Percentiles rank a stretch among this genome's conserved stretches.
Evolutionary conservation across 2,329 filamentous ascomycete species (phyloP).

Genomic region (Neofusicoccum sp.): DNA sequence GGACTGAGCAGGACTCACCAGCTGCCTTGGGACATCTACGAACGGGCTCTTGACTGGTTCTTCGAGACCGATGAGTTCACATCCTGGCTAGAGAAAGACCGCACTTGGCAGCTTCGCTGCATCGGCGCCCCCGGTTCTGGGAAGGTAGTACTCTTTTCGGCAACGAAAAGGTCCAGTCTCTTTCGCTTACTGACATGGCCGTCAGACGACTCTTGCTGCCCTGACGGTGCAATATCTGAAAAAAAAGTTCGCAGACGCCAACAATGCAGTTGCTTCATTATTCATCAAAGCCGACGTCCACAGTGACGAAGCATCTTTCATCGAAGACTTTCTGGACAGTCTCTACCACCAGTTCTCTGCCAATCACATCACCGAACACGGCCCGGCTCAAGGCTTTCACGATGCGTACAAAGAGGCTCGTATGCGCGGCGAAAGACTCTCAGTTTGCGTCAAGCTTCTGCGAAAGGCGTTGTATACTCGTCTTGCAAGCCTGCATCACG

Average conservation of each 20-base stretch:
- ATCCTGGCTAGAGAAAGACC: neutral
- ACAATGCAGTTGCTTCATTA: neutral
- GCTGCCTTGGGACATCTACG: slow-evolving; percentile 27
- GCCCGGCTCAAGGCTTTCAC: neutral
- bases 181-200: no score
- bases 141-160: slow-evolving; percentile 17
- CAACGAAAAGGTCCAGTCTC: no score
- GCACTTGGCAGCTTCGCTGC: slow-evolving; percentile 18
- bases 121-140: slow-evolving; percentile 20
- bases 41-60: slow-evolving; percentile 25
- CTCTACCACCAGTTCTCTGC: slow-evolving; percentile 3
- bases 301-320: neutral
- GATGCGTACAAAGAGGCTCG: neutral
- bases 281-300: slow-evolving; percentile 8
- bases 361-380: neutral
- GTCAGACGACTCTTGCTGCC: slow-evolving; percentile 19
- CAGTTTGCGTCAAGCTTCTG: neutral
- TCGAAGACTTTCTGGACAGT: slow-evolving; percentile 1
- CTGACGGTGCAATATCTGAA: neutral
- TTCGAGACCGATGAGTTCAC: slow-evolving; percentile 12
- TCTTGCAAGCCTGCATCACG: neutral
- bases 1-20: neutral
- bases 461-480: neutral
- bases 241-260: neutral
- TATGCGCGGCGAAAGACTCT: neutral